Evolutionary conservation across 345 rosid species (phyloP).

Genomic region (Salix viminalis): DNA sequence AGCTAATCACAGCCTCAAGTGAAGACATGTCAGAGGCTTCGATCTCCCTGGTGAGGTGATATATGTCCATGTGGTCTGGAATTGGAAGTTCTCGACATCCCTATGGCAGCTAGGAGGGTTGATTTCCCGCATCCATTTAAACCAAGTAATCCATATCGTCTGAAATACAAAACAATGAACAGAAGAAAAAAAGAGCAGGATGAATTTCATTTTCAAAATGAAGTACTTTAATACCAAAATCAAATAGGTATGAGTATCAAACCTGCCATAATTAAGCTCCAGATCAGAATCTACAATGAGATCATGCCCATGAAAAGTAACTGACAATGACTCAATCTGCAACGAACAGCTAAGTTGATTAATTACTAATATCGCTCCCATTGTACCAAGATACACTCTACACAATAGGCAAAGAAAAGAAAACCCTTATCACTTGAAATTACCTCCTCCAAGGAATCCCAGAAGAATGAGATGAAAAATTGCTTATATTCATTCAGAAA

Average conservation of each 20-base stretch:
- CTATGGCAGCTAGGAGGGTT: conserved; percentile 82
- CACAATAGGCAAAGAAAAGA: background rate
- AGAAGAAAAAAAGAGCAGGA: background rate
- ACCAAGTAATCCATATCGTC: conserved; percentile 97
- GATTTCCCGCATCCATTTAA: conserved; percentile 98
- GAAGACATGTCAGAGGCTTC: conserved; percentile 97
- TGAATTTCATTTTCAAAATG: background rate
- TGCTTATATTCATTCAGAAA: conserved; percentile 10
- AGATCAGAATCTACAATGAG: conserved; percentile 85
- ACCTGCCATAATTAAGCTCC: conserved; percentile 98
- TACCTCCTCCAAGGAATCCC: conserved; percentile 8
- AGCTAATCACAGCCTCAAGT: conserved; percentile 76
- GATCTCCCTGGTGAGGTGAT: conserved; percentile 79
- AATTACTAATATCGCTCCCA: background rate
- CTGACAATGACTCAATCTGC: conserved; percentile 95
- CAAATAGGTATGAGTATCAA: conserved; percentile 11
- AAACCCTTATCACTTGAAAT: background rate
- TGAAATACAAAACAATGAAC: conserved; percentile 9
- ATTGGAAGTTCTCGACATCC: conserved; percentile 85
- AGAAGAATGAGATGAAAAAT: conserved; percentile 8
- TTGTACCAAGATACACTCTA: background rate
- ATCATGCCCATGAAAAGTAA: conserved; percentile 95
- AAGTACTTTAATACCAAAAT: background rate
- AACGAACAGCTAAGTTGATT: conserved; percentile 10
- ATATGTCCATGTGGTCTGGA: conserved; percentile 95